A percentile compares a stretch with the other conserved stretches of the same genome.
Conservation (phyloP, 2,329 filamentous ascomycete genomes). For the Aspergillus ustus region DNA sequence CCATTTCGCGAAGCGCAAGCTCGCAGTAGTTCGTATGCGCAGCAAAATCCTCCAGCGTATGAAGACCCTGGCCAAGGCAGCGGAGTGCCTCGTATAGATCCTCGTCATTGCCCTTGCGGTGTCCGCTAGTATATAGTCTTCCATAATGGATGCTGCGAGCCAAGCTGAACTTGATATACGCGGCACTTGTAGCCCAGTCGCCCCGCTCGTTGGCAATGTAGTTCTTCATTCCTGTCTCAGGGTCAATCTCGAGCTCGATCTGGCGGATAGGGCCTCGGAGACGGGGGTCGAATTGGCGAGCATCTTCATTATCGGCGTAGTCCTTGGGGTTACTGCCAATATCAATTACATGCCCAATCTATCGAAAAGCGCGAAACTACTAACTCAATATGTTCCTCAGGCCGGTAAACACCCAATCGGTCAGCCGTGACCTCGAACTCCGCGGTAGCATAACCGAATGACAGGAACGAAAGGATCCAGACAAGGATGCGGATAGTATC, state of each 20-base stretch:
- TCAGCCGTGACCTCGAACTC: slow-evolving; percentile 86
- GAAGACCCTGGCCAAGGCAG: slow-evolving; percentile 75
- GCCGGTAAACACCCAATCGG: slow-evolving; percentile 77
- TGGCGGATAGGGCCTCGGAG: slow-evolving; percentile 78
- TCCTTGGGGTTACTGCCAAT: slow-evolving; percentile 75
- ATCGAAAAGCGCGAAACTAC: slow-evolving; percentile 11
- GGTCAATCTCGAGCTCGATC: slow-evolving; percentile 74
- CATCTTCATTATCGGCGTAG: slow-evolving; percentile 86
- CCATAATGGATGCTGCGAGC: slow-evolving; percentile 77
- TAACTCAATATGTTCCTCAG: slow-evolving; percentile 64
- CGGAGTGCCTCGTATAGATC: slow-evolving; percentile 81
- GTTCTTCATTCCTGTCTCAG: slow-evolving; percentile 93
- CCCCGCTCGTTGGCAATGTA: slow-evolving; percentile 93
- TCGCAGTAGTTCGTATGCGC: slow-evolving; percentile 86
- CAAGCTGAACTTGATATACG: slow-evolving; percentile 78
- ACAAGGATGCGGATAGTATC: slow-evolving; percentile 79
- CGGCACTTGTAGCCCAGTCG: slow-evolving; percentile 86
- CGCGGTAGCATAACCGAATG: slow-evolving; percentile 82
- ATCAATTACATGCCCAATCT: neutral
- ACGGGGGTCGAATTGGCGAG: slow-evolving; percentile 73
- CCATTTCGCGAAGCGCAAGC: slow-evolving; percentile 74
- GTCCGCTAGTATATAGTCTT: slow-evolving; percentile 70
- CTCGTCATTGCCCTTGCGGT: slow-evolving; percentile 67
- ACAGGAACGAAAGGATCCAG: slow-evolving; percentile 80
- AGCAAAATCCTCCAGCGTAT: slow-evolving; percentile 78